phyloP scores from a whole-genome alignment of 2,329 filamentous ascomycete species.

The Fusarium brachygibbosum region DNA sequence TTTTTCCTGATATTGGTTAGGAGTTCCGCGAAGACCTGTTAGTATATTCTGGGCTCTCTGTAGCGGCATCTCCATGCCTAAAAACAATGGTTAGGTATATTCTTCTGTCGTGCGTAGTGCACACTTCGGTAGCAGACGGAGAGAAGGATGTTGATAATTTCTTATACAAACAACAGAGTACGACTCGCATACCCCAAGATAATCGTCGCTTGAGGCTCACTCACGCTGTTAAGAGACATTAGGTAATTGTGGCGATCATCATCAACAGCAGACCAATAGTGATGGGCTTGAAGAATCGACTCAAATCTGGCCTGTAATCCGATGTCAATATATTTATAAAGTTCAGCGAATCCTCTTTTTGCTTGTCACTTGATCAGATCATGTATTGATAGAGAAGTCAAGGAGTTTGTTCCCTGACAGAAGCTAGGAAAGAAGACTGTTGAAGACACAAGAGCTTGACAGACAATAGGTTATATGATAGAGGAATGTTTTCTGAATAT shows the following conservation, averaged over 20 bases:
- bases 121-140: not conserved
- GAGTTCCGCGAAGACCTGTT: accelerated
- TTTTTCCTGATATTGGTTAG: not conserved
- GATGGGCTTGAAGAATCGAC: not conserved
- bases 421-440: not conserved
- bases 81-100: not conserved
- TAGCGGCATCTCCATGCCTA: not conserved
- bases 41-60: accelerated
- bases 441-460: not conserved
- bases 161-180: not conserved
- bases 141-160: not conserved
- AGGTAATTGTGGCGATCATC: not conserved
- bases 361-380: not conserved
- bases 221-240: not conserved
- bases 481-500: not conserved
- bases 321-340: not conserved
- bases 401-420: not conserved
- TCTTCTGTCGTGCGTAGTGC: not conserved
- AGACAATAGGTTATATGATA: not conserved
- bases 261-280: not conserved
- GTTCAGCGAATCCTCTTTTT: not conserved
- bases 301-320: not conserved
- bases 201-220: too few relatives aligned
- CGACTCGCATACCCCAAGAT: too few relatives aligned
- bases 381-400: not conserved